A percentile compares a stretch with the other conserved stretches of the same genome.
phyloP scores from a whole-genome alignment of 441 rosid genomes.

The Syzygium syzygioides region DNA sequence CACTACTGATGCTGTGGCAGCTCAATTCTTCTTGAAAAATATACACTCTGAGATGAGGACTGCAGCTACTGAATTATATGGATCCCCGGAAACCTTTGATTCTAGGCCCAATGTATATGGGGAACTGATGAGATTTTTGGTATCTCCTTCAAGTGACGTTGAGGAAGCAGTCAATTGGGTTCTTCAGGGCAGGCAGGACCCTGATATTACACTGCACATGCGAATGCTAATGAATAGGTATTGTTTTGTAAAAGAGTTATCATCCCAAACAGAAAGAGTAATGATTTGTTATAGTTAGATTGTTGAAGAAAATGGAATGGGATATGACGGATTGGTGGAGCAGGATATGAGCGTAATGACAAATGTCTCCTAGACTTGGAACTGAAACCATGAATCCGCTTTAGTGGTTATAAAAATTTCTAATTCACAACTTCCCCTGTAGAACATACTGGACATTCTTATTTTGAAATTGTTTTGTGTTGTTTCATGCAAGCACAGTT shows the following conservation, averaged over 20 bases:
- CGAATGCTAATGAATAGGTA: slow-evolving; percentile 88
- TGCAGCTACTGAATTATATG: slow-evolving; percentile 69
- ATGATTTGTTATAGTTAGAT: background rate
- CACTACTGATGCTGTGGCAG: slow-evolving; percentile 85
- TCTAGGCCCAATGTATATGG: slow-evolving; percentile 80
- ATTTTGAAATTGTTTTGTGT: background rate
- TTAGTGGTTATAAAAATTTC: background rate
- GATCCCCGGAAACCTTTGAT: slow-evolving; percentile 42
- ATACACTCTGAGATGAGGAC: slow-evolving; percentile 69
- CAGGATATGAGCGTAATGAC: background rate
- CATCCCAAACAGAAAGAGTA: background rate
- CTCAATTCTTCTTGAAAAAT: slow-evolving; percentile 90
- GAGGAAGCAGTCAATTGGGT: slow-evolving; percentile 74
- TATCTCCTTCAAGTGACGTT: slow-evolving; percentile 75
- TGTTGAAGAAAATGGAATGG: background rate
- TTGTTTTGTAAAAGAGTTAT: background rate
- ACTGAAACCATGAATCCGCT: background rate
- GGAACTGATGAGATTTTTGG: slow-evolving; percentile 74
- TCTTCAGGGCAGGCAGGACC: slow-evolving; percentile 51
- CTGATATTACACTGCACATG: slow-evolving; percentile 88
- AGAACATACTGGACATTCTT: background rate
- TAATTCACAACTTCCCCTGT: background rate
- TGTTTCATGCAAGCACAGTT: background rate
- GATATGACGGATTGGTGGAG: background rate
- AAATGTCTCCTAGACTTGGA: background rate